phyloP scores from a whole-genome alignment of 2,329 filamentous ascomycete genomes.

The Aureobasidium vineae region DNA sequence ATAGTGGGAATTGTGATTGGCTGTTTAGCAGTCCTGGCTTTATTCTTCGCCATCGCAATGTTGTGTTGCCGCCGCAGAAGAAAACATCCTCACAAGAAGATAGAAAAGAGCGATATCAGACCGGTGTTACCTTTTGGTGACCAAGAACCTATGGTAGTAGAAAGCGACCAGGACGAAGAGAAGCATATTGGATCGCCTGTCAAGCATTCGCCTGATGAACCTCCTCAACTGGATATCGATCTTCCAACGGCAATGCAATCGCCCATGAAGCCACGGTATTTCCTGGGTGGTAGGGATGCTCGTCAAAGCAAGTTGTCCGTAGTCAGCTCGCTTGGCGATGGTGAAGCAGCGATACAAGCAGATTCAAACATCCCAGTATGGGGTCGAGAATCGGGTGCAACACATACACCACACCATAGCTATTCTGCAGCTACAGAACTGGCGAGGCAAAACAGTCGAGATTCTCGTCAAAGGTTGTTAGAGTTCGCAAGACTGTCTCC shows the following conservation, averaged over 20 bases:
- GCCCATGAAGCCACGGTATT: slow-evolving; percentile 1
- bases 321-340: slow-evolving; percentile 43
- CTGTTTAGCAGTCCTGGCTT: slow-evolving; percentile 33
- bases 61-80: slow-evolving; percentile 34
- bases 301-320: slow-evolving; percentile 32
- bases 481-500: slow-evolving; percentile 35
- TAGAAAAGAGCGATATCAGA: slow-evolving; percentile 40
- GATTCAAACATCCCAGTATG: slow-evolving; percentile 43
- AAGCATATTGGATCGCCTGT: slow-evolving; percentile 9
- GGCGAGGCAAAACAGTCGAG: slow-evolving; percentile 29
- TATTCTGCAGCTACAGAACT: slow-evolving; percentile 46
- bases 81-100: slow-evolving; percentile 28
- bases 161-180: slow-evolving; percentile 16
- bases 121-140: slow-evolving; percentile 38
- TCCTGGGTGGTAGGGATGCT: neutral
- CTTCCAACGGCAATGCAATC: slow-evolving; percentile 32
- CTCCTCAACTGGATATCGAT: slow-evolving; percentile 43
- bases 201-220: slow-evolving; percentile 35
- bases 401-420: slow-evolving; percentile 45
- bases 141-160: neutral
- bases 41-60: slow-evolving; percentile 33
- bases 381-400: slow-evolving; percentile 39
- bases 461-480: slow-evolving; percentile 34
- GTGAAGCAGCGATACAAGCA: slow-evolving; percentile 42
- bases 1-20: slow-evolving; percentile 40